Percentiles rank a stretch among this genome's conserved stretches.
phyloP scores from a whole-genome alignment of 192 early-diverging fungal species.

The Coemansia sp. region DNA sequence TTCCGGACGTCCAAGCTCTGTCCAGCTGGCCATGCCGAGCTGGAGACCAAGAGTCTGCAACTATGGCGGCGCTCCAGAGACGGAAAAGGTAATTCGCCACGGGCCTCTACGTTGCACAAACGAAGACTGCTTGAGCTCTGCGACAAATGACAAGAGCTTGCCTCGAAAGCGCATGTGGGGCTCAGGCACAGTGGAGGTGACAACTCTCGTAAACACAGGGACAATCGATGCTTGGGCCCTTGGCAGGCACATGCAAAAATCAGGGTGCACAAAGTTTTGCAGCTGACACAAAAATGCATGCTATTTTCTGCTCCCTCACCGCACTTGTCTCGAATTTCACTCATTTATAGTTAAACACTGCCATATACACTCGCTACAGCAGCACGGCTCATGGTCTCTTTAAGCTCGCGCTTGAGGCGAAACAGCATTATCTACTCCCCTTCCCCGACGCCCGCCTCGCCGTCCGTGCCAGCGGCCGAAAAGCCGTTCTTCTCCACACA shows the following conservation, averaged over 20 bases:
- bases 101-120: neutral
- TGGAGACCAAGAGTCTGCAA: conserved; percentile 2
- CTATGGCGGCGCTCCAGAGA: neutral
- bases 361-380: neutral
- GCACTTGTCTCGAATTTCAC: too few relatives aligned
- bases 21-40: neutral
- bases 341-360: neutral
- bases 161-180: too few relatives aligned
- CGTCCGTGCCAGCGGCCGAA: neutral
- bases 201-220: too few relatives aligned
- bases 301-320: too few relatives aligned
- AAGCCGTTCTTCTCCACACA: neutral
- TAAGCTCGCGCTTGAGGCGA: conserved; percentile 9
- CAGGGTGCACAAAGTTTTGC: too few relatives aligned
- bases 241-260: too few relatives aligned
- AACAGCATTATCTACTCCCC: neutral
- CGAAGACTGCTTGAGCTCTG: too few relatives aligned
- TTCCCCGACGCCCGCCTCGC: conserved; percentile 1
- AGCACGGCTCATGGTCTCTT: neutral
- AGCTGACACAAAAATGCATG: too few relatives aligned
- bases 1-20: conserved; percentile 10
- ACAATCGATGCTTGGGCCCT: too few relatives aligned
- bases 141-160: too few relatives aligned
- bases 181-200: too few relatives aligned
- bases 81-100: neutral